phyloP scores from a whole-genome alignment of 768 basidiomycete species.

The Tremella yokohamensis region DNA sequence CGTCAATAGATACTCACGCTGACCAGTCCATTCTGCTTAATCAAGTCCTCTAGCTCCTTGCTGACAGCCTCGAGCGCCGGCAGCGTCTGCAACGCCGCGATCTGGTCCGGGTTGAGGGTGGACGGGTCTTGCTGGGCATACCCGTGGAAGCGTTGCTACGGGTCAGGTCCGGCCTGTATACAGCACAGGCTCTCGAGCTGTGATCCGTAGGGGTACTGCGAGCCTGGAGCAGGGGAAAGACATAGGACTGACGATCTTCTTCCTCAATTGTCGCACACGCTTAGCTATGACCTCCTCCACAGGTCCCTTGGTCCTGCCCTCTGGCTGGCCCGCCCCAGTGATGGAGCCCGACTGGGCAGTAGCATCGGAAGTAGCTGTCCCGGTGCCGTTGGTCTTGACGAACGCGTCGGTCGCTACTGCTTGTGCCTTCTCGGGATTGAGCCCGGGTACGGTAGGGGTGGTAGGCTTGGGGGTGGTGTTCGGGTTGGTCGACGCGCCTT shows the following conservation, averaged over 20 bases:
- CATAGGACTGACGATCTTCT: constrained; percentile 69
- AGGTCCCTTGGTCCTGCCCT: constrained; percentile 53
- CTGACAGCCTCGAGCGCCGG: constrained; percentile 71
- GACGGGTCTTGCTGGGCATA: constrained; percentile 67
- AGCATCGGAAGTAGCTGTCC: not conserved
- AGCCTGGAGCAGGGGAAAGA: not conserved
- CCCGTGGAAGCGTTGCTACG: constrained; percentile 66
- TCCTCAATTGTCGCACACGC: constrained; percentile 68
- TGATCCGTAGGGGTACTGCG: not conserved
- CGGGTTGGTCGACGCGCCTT: too few relatives aligned
- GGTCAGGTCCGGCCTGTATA: constrained; percentile 51
- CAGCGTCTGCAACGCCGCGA: constrained; percentile 66
- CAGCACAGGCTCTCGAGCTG: not conserved
- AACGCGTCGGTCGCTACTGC: too few relatives aligned
- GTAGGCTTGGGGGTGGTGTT: too few relatives aligned
- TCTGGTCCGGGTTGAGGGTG: constrained; percentile 85
- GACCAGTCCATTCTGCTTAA: not conserved
- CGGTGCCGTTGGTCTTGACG: not conserved
- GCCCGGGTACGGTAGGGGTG: too few relatives aligned
- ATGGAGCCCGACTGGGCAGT: not conserved
- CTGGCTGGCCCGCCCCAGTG: constrained; percentile 1
- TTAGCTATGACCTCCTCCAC: constrained; percentile 75
- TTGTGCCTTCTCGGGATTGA: not conserved
- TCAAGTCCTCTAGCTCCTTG: constrained; percentile 60
- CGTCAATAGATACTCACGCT: too few relatives aligned